Base-by-base conservation (phyloP, 1,284 basidiomycete species). In the Microstroma glucosiphilum region DNA sequence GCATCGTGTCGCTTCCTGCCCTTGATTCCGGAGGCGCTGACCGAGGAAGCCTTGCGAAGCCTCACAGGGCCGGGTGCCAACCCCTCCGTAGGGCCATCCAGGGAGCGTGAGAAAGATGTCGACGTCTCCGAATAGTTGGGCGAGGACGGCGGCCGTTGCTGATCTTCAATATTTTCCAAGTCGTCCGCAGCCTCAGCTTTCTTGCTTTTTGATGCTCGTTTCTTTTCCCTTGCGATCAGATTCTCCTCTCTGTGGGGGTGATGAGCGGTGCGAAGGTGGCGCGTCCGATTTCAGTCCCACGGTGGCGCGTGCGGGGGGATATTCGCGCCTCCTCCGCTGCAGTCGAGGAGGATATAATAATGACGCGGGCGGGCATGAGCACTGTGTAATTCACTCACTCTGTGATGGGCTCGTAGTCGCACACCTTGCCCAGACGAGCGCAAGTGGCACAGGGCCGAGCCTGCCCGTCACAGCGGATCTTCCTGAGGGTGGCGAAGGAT, bases 401-500 rank as follows among this genome's bases (percentile, higher is more conserved):
- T 30, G 37, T 15, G 54, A 60, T 43, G 40, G 59, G n/a, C 23
- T 60, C 59, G 59, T 60, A 60, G 12, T 23, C 46, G 37, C 59
- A 60, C 46, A 30, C 53, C 13, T 43, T 15, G 6, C 19, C 43
- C 21, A 59, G 30, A 15, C 58, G 42, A 11, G 17, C 30, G 26
- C 59, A 60, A 13, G 59, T 60, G 8, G 19, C 21, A 43, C 59
- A 60, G 6, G 43, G 12, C 19, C 51, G 59, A 30, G 56, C 15
- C 19, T 26, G 25, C 12, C 59, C 59, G 40, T 60, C 59, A 19
- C 59, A 60, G 9, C 54, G 21, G 59, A 60, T 60, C 54, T 60
- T 60, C 51, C 59, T 60, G 59, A 11, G 49, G 56, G 46, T 12
- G 13, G 54, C 11, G 17, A 17, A 57, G 13, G 4, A 25, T 40